phyloP scores from a whole-genome alignment of 1,284 basidiomycete species.

The Irpex lacteus region DNA sequence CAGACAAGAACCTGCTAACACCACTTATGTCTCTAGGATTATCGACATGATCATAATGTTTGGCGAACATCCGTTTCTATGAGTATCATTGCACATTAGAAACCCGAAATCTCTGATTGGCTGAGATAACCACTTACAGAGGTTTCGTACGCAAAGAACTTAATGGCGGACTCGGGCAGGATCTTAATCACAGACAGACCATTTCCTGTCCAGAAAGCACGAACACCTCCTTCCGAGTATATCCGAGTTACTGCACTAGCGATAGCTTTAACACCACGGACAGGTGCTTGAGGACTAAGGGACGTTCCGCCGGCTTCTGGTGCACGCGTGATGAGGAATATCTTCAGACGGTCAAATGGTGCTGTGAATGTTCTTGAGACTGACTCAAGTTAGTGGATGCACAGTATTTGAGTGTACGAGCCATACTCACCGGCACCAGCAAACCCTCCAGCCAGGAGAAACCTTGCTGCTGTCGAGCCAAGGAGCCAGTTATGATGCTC shows the following conservation, averaged over 20 bases:
- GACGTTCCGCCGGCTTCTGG: slow-evolving; percentile 63
- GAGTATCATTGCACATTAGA: background rate
- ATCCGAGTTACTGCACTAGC: slow-evolving; percentile 73
- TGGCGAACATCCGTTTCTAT: slow-evolving; percentile 91
- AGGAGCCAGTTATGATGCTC: slow-evolving; percentile 66
- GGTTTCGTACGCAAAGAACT: slow-evolving; percentile 95
- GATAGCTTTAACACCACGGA: slow-evolving; percentile 69
- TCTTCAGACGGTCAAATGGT: slow-evolving; percentile 95
- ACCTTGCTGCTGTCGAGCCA: slow-evolving; percentile 78
- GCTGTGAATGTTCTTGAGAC: slow-evolving; percentile 96
- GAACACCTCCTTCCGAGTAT: slow-evolving; percentile 84
- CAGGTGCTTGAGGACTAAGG: slow-evolving; percentile 41
- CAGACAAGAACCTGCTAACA: slow-evolving; percentile 89
- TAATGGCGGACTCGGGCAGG: slow-evolving; percentile 97
- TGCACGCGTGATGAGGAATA: slow-evolving; percentile 90
- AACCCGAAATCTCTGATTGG: slow-evolving; percentile 13
- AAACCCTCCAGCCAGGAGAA: slow-evolving; percentile 90
- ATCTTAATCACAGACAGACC: slow-evolving; percentile 88
- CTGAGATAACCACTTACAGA: slow-evolving; percentile 54
- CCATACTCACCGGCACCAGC: slow-evolving; percentile 79
- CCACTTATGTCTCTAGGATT: slow-evolving; percentile 91
- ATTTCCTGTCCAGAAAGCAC: slow-evolving; percentile 93
- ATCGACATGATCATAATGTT: slow-evolving; percentile 88
- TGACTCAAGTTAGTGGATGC: slow-evolving; percentile 22
- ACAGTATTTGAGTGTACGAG: slow-evolving; percentile 2